Conservation (phyloP, 805 yeast genomes). For the Lipomyces yamadae region DNA sequence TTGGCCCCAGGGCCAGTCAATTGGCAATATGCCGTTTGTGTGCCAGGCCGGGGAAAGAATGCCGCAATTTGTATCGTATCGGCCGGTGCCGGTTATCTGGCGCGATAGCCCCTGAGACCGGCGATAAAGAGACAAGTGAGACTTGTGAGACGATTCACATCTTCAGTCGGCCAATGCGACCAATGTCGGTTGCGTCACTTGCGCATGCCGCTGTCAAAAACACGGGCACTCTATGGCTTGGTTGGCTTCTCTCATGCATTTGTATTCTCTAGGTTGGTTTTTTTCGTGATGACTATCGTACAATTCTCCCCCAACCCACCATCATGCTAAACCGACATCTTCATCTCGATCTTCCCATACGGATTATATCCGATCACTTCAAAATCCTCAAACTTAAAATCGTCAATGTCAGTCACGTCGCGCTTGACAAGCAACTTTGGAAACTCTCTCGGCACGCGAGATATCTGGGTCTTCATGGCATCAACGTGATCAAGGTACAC, state of each 20-base stretch:
- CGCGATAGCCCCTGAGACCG: too few relatives aligned
- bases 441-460: conserved; percentile 75
- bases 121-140: too few relatives aligned
- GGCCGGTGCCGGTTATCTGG: too few relatives aligned
- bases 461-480: conserved; percentile 79
- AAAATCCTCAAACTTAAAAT: conserved; percentile 86
- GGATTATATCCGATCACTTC: conserved; percentile 81
- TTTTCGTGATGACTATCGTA: not conserved
- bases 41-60: too few relatives aligned
- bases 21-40: too few relatives aligned
- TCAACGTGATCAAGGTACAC: conserved; percentile 92
- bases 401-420: conserved; percentile 75
- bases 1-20: too few relatives aligned
- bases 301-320: not conserved
- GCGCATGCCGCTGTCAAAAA: too few relatives aligned
- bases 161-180: too few relatives aligned
- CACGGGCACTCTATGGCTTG: too few relatives aligned
- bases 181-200: too few relatives aligned
- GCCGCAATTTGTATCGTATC: too few relatives aligned
- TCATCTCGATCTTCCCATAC: conserved; percentile 84
- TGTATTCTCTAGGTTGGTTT: not conserved
- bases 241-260: not conserved
- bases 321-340: conserved; percentile 80
- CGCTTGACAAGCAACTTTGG: conserved; percentile 78
- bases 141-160: too few relatives aligned